Evolutionary conservation across 495 filamentous ascomycete species (phyloP).

Genomic region (Podospora pseudoanserina): DNA sequence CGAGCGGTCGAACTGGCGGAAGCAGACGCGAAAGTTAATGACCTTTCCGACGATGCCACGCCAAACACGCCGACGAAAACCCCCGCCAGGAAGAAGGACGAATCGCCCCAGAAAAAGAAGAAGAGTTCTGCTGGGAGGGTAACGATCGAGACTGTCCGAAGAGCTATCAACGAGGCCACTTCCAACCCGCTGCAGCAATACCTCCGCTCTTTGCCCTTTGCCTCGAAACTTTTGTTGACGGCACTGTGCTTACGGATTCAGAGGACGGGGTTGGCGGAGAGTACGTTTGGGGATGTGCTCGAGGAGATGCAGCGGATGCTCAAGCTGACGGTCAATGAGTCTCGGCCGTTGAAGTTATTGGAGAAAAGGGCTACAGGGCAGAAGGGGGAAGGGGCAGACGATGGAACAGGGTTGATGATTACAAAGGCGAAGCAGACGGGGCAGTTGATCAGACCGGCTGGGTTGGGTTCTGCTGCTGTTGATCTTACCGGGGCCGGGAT

Average conservation of each 20-base stretch:
- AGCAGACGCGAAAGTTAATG: conserved; percentile 50
- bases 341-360: conserved; percentile 34
- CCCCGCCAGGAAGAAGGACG: conserved; percentile 18
- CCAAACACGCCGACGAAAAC: conserved; percentile 43
- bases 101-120: conserved; percentile 25
- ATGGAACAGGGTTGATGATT: not conserved
- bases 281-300: conserved; percentile 81
- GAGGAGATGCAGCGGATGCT: conserved; percentile 80
- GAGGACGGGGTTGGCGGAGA: conserved; percentile 80
- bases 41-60: conserved; percentile 14
- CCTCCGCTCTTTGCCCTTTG: conserved; percentile 73
- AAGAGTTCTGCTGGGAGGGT: conserved; percentile 52
- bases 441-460: conserved; percentile 50
- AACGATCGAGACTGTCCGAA: conserved; percentile 87
- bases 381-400: conserved; percentile 12
- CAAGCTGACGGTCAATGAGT: conserved; percentile 53
- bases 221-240: conserved; percentile 79
- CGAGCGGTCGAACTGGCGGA: conserved; percentile 96
- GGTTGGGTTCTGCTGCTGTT: conserved; percentile 67
- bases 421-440: not conserved
- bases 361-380: conserved; percentile 16
- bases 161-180: conserved; percentile 92
- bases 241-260: conserved; percentile 74
- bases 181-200: conserved; percentile 87
- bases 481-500: conserved; percentile 85